Evolutionary conservation across 345 rosid genomes (phyloP).

Genomic region (Syzygium jambos): DNA sequence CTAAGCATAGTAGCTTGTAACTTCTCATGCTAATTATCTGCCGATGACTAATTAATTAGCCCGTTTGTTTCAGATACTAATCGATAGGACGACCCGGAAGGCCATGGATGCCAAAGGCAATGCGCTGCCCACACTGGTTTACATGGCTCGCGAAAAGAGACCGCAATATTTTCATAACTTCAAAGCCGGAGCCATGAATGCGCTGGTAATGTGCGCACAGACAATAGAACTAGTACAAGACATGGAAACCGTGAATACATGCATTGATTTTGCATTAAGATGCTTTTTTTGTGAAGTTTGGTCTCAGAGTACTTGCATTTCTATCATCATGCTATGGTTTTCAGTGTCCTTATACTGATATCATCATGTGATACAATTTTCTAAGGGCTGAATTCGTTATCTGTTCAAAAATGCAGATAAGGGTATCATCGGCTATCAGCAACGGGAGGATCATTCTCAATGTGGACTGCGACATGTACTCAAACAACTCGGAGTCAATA

Average conservation of each 20-base stretch:
- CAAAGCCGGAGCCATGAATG: slow-evolving; percentile 91
- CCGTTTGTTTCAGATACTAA: slow-evolving; percentile 26
- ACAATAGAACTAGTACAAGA: neutral
- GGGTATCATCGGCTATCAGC: slow-evolving; percentile 60
- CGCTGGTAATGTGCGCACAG: slow-evolving; percentile 32
- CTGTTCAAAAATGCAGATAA: slow-evolving; percentile 26
- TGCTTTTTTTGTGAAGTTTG: neutral
- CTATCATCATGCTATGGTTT: neutral
- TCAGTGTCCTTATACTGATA: neutral
- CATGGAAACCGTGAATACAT: neutral
- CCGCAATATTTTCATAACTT: slow-evolving; percentile 54
- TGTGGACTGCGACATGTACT: slow-evolving; percentile 84
- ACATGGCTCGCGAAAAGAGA: slow-evolving; percentile 74
- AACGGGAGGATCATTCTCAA: slow-evolving; percentile 47
- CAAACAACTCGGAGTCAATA: slow-evolving; percentile 44
- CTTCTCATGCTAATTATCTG: neutral
- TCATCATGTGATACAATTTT: neutral
- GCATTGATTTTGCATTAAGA: neutral
- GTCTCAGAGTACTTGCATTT: neutral
- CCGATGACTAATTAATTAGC: neutral
- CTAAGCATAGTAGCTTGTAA: neutral
- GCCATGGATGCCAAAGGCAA: slow-evolving; percentile 20
- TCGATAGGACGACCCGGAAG: slow-evolving; percentile 32
- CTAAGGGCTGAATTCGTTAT: neutral
- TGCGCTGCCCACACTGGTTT: slow-evolving; percentile 53